Base-by-base conservation (phyloP, 2,329 filamentous ascomycete species). In the Colletotrichum falcatum region DNA sequence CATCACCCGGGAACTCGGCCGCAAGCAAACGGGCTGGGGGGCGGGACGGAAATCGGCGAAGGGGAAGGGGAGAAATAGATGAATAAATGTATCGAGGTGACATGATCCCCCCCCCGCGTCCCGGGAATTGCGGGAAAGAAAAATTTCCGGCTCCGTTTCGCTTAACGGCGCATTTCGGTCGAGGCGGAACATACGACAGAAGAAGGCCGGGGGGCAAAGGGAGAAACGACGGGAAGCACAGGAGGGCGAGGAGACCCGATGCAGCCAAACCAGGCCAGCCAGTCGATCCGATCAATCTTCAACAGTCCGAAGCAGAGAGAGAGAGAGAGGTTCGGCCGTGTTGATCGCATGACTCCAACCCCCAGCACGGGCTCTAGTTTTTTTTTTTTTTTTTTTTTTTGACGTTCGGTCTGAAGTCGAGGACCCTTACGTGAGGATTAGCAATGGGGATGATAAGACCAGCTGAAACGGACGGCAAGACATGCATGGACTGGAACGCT, bases 391-490 rank as follows among this genome's bases (percentile, higher is more conserved):
- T n/a, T n/a, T n/a, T n/a, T 44, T 37, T 37, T 49, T 49, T 61
- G 59, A 30, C 59, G 59, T 61, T 23, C n/a, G 23, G 23, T 51
- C 44, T 35, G 44, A 23, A 44, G 42, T 49, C 20, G 6, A n/a
- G 3, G 26, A 16, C 18, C 20, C 26, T 46, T 59, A 49, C 46
- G 46, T 49, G 58, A 48, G 42, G 33, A 59, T 44, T 26, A 60
- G 28, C 30, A 61, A 61, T 46, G 42, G 20, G 20, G 28, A 28
- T n/a, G 12, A 20, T 53, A 33, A 64, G 65, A 58, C 42, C 42
- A 37, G 65, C 60, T 53, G 65, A 67, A 67, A 67, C 59, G 37
- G 26, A 23, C 26, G 28, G 56, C 39, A 33, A 46, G 26, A 23
- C 61, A 60, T n/a, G 46, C 62, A 46, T 26, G n/a, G 26, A 18